These are phyloP conservation scores for Talaromyces sp. DNA, from an alignment of 2,329 filamentous ascomycete species.

Conservation along the genomic window DNA sequence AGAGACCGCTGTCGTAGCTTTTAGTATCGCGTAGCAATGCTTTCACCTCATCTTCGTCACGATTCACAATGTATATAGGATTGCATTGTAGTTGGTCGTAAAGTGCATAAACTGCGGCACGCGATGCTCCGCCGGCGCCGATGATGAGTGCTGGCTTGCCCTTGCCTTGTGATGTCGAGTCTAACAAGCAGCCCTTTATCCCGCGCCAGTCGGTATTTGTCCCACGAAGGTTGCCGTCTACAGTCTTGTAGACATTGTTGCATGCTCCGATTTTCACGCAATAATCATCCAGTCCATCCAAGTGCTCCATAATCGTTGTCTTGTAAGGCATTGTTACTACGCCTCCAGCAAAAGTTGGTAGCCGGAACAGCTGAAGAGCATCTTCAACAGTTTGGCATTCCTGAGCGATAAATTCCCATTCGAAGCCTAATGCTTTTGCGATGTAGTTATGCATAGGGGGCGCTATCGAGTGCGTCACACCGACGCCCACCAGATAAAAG, in stretches of 20 bases:
- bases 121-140: slow-evolving; percentile 45
- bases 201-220: slow-evolving; percentile 49
- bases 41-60: slow-evolving; percentile 32
- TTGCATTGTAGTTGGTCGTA: slow-evolving; percentile 29
- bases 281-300: slow-evolving; percentile 41
- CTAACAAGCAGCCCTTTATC: slow-evolving; percentile 38
- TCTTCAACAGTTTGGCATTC: slow-evolving; percentile 36
- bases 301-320: slow-evolving; percentile 27
- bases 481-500: slow-evolving; percentile 41
- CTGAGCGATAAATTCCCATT: slow-evolving; percentile 38
- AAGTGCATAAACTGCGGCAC: slow-evolving; percentile 43
- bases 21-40: slow-evolving; percentile 30
- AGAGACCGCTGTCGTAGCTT: slow-evolving; percentile 3
- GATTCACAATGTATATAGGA: slow-evolving; percentile 40
- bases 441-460: slow-evolving; percentile 44
- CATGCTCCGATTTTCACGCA: slow-evolving; percentile 38
- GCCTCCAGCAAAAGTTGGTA: slow-evolving; percentile 32
- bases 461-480: slow-evolving; percentile 44
- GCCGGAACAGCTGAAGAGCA: slow-evolving; percentile 30
- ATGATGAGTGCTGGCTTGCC: slow-evolving; percentile 38
- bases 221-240: slow-evolving; percentile 32
- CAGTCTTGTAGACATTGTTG: slow-evolving; percentile 11
- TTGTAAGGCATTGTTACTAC: slow-evolving; percentile 49
- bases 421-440: slow-evolving; percentile 33
- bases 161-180: slow-evolving; percentile 22